Evolutionary conservation across 371 early-diverging fungal species (phyloP), one percentile per base, ranked within the genome.

Genomic region (Umbelopsis sp.): DNA sequence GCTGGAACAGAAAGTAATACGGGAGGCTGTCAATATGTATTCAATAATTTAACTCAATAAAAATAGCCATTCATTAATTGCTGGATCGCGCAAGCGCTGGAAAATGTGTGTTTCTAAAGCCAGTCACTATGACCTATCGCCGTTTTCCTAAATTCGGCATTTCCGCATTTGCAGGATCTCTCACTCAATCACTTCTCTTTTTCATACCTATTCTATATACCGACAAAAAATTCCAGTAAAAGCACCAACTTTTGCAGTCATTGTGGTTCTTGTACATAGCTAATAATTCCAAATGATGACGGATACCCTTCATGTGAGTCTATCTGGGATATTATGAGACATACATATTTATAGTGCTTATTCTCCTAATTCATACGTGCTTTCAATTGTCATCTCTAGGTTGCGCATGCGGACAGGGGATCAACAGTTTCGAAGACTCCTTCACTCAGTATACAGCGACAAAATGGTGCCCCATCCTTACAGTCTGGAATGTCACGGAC

Each of bases 271-370:
- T 16, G n/a, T 22, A 50, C 0, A n/a, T 50, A 24, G 3, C 25
- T 24, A 51, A 20, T 25, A 51, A 1, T 29, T 51, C 22, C 12
- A 5, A 25, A 51, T 29, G 22, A 51, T 51, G 52, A 29, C 52
- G 12, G 52, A 51, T 22, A 51, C 52, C 12, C 52, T 51, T 51
- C 52, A 51, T 22, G 52, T 51, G 24, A 51, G 20, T 51, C 9
- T 11, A 24, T 8, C 12, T 50, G 29, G 12, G 24, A 8, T 51
- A 11, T 20, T 25, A 48, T 48, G 10, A 38, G 7, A 10, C 41
- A 41, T 41, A 41, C 12, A 41, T 12, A 10, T 10, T 7, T 35
- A 29, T 2, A 37, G 29, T 29, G 29, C 12, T 12, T 16, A 11
- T 57, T 18, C 32, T 57, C 37, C 18, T 35, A 57, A 24, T 35